These are phyloP conservation scores for Agrocybe praecox DNA, from an alignment of 768 basidiomycete species.

Conservation along the genomic window DNA sequence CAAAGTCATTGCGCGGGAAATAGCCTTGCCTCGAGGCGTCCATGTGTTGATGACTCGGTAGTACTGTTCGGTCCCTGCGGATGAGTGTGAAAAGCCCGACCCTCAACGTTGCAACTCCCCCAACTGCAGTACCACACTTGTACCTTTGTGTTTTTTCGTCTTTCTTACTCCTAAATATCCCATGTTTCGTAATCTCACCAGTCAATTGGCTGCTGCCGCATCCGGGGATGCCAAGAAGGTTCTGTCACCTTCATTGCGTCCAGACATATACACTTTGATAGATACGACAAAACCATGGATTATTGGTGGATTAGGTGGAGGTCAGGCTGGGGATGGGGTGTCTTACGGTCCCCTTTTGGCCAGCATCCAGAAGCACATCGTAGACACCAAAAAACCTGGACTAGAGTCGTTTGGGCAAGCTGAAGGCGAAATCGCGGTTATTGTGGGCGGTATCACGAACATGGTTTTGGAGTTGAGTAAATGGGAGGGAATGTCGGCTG, in stretches of 20 bases:
- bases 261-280: slow-evolving; percentile 51
- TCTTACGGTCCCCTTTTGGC: slow-evolving; percentile 47
- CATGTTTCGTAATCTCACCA: slow-evolving; percentile 52
- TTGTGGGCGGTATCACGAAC: slow-evolving; percentile 56
- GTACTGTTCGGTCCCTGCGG: neutral
- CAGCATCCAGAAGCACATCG: slow-evolving; percentile 52
- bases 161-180: slow-evolving; percentile 11
- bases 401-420: slow-evolving; percentile 47
- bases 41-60: slow-evolving; percentile 31
- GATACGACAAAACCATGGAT: slow-evolving; percentile 52
- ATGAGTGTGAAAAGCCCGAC: slow-evolving; percentile 3
- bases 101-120: neutral
- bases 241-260: slow-evolving; percentile 50
- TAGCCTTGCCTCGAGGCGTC: slow-evolving; percentile 35
- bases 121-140: slow-evolving; percentile 1
- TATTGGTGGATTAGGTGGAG: slow-evolving; percentile 33
- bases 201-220: slow-evolving; percentile 37
- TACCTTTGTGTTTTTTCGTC: neutral
- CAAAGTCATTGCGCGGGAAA: slow-evolving; percentile 5
- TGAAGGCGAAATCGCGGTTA: slow-evolving; percentile 49
- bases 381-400: slow-evolving; percentile 41
- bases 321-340: slow-evolving; percentile 57
- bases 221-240: slow-evolving; percentile 39
- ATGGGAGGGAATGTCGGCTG: slow-evolving; percentile 59
- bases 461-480: slow-evolving; percentile 57